These are phyloP conservation scores for Aspergillus versicolor DNA, from an alignment of 2,329 filamentous ascomycete genomes.

Conservation along the genomic window DNA sequence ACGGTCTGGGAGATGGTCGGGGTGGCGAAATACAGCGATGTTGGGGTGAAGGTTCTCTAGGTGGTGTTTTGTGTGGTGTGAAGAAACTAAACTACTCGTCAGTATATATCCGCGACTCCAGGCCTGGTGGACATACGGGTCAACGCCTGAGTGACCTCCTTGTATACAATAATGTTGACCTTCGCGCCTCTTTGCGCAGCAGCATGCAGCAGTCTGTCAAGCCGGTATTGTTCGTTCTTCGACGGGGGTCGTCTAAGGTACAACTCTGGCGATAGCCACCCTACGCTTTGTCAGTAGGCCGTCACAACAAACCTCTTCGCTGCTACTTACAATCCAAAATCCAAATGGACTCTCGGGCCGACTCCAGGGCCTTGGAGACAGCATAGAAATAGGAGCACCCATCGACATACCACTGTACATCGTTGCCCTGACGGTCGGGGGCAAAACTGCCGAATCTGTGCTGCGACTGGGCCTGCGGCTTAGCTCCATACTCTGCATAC, in stretches of 20 bases:
- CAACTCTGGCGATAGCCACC: slow-evolving; percentile 85
- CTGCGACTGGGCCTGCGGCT: slow-evolving; percentile 43
- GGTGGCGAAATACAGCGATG: slow-evolving; percentile 85
- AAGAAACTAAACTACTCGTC: slow-evolving; percentile 52
- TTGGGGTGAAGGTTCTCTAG: slow-evolving; percentile 78
- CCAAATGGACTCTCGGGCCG: slow-evolving; percentile 74
- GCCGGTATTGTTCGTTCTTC: slow-evolving; percentile 76
- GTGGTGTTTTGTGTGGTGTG: slow-evolving; percentile 73
- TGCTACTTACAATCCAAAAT: slow-evolving; percentile 68
- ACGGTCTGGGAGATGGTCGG: slow-evolving; percentile 77
- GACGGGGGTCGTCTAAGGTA: slow-evolving; percentile 81
- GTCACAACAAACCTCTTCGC: neutral
- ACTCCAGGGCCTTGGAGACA: slow-evolving; percentile 75
- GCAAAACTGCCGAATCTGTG: slow-evolving; percentile 67
- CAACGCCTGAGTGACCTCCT: slow-evolving; percentile 79
- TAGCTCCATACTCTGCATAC: slow-evolving; percentile 45
- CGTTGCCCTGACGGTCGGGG: slow-evolving; percentile 67
- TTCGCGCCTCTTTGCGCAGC: slow-evolving; percentile 82
- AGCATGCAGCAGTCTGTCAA: slow-evolving; percentile 78
- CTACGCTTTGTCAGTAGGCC: slow-evolving; percentile 23
- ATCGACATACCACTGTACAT: slow-evolving; percentile 85
- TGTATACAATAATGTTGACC: slow-evolving; percentile 86
- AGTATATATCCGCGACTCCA: neutral
- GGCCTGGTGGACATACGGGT: slow-evolving; percentile 62
- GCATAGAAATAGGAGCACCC: slow-evolving; percentile 84